phyloP scores from a whole-genome alignment of 148 eudicot genomes.

The Cornus controversa region DNA sequence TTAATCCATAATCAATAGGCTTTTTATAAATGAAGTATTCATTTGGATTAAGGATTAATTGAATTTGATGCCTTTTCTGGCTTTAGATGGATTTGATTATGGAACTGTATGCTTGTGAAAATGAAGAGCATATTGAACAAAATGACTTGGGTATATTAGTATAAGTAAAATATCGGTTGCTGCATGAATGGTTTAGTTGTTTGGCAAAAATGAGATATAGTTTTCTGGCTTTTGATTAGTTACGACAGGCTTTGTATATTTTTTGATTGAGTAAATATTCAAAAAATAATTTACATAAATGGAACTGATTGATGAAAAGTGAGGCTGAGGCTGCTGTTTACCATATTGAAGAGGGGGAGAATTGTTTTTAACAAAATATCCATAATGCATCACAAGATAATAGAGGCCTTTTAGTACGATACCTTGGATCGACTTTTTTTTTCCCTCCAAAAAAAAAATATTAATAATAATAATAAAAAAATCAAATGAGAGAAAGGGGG shows the following conservation, averaged over 20 bases:
- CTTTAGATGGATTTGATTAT: not conserved
- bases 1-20: no score
- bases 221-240: no score
- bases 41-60: no score
- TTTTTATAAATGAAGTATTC: no score
- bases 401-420: not conserved
- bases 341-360: not conserved
- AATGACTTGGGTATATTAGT: not conserved
- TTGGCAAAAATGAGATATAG: not conserved
- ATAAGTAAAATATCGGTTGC: not conserved
- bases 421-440: no score
- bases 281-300: not conserved
- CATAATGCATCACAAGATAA: not conserved
- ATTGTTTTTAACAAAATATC: no score
- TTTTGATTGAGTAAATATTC: not conserved
- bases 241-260: not conserved
- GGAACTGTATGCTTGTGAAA: not conserved
- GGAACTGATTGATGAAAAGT: not conserved
- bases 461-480: no score
- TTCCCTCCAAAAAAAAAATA: no score
- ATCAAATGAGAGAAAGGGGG: no score
- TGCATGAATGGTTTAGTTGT: not conserved
- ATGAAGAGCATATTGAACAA: not conserved
- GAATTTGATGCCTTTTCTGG: not conserved
- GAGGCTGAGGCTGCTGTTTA: no score